Conservation (phyloP, 2,329 filamentous ascomycete genomes). For the Albifimbria verrucaria region DNA sequence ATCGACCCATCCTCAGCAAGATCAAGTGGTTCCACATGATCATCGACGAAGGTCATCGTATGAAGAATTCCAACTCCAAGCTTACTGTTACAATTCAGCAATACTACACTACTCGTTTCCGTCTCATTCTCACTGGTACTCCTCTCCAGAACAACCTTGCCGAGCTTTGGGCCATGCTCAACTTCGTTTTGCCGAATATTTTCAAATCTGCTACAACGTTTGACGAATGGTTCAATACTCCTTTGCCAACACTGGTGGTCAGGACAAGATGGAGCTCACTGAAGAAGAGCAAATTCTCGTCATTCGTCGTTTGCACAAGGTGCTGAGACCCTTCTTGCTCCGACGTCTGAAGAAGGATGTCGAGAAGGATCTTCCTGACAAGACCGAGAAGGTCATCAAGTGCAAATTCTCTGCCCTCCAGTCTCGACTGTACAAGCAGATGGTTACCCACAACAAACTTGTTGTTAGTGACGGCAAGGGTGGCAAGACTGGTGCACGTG, state of each 20-base stretch:
- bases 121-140: slow-evolving; percentile 94
- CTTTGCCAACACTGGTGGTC: slow-evolving; percentile 97
- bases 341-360: slow-evolving; percentile 99
- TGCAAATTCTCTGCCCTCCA: slow-evolving; percentile 97
- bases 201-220: slow-evolving; percentile 99
- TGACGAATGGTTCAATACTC: slow-evolving; percentile 99
- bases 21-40: slow-evolving; percentile 99
- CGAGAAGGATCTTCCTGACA: slow-evolving; percentile 97
- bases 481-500: slow-evolving; percentile 89
- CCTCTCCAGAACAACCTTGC: slow-evolving; percentile 95
- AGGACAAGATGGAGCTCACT: slow-evolving; percentile 97
- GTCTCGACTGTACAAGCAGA: slow-evolving; percentile 92
- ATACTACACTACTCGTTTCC: slow-evolving; percentile 93
- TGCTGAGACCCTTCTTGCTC: slow-evolving; percentile 92
- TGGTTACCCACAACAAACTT: slow-evolving; percentile 92
- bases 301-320: slow-evolving; percentile 97
- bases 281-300: slow-evolving; percentile 99
- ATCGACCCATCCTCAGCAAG: slow-evolving; percentile 90
- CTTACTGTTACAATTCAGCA: slow-evolving; percentile 90
- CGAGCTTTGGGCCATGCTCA: slow-evolving; percentile 96
- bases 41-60: slow-evolving; percentile 97
- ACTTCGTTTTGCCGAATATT: slow-evolving; percentile 96
- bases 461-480: slow-evolving; percentile 93
- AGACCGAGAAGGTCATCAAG: slow-evolving; percentile 98
- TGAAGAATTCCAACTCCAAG: slow-evolving; percentile 98